A percentile compares a stretch with the other conserved stretches of the same genome.
Evolutionary conservation across 305 asterid species (phyloP).

Genomic region (Fraxinus sp.): DNA sequence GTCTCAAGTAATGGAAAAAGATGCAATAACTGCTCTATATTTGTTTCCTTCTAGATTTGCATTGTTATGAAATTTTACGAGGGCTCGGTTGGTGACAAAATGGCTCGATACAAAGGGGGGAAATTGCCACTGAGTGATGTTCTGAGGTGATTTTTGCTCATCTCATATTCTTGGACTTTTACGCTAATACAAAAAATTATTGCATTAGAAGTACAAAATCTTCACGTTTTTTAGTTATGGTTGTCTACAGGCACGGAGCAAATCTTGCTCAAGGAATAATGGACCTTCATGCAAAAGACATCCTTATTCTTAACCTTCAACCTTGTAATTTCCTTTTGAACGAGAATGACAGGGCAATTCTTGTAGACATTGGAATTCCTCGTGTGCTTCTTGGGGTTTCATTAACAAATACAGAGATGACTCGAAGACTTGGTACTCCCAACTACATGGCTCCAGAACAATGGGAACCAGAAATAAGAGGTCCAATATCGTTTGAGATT

Average conservation of each 20-base stretch:
- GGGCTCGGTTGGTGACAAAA: conserved; percentile 80
- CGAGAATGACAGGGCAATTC: conserved; percentile 39
- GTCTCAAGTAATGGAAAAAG: neutral
- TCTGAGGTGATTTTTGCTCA: conserved; percentile 40
- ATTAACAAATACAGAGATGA: conserved; percentile 37
- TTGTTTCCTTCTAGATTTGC: conserved; percentile 45
- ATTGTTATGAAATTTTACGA: conserved; percentile 78
- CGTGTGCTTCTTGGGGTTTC: conserved; percentile 49
- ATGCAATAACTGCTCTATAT: neutral
- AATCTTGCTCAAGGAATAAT: conserved; percentile 51
- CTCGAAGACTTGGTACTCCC: conserved; percentile 53
- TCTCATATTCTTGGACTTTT: neutral
- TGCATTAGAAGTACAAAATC: conserved; percentile 1
- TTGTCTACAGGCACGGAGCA: conserved; percentile 45
- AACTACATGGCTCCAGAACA: conserved; percentile 78
- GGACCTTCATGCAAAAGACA: conserved; percentile 48
- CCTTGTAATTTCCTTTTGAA: conserved; percentile 60
- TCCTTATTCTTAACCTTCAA: conserved; percentile 56
- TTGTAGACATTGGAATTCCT: conserved; percentile 67
- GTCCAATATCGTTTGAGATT: conserved; percentile 58
- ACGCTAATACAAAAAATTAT: neutral
- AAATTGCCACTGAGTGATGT: conserved; percentile 58
- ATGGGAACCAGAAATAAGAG: conserved; percentile 65
- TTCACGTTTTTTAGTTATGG: neutral
- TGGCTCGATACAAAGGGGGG: conserved; percentile 66